phyloP scores from a whole-genome alignment of 768 basidiomycete genomes.

The Tubosaeta sp. region DNA sequence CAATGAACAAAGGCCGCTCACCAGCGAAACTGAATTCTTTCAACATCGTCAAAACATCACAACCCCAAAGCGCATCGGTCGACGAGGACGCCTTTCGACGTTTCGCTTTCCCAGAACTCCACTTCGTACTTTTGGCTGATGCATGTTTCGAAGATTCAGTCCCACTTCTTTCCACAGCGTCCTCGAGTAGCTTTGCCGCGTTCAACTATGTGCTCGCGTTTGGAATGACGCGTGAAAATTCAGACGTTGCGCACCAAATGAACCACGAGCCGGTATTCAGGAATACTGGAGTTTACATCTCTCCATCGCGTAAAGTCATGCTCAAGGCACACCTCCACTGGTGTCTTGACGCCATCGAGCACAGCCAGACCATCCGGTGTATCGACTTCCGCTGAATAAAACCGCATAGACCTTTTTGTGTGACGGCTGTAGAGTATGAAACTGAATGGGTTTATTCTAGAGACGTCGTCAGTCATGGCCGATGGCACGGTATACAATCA shows the following conservation, averaged over 20 bases:
- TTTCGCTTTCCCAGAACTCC: constrained; percentile 6
- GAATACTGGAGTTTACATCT: constrained; percentile 4
- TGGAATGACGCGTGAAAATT: background rate
- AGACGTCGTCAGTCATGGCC: constrained; percentile 9
- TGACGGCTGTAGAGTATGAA: constrained; percentile 55
- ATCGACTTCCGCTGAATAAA: constrained; percentile 49
- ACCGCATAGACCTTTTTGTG: constrained; percentile 52
- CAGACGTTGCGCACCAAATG: constrained; percentile 35
- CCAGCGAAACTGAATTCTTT: constrained; percentile 24
- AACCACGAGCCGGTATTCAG: constrained; percentile 31
- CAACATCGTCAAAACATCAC: constrained; percentile 7
- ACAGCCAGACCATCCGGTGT: constrained; percentile 19
- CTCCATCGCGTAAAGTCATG: constrained; percentile 37
- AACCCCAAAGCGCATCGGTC: background rate
- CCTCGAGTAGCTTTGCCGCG: constrained; percentile 35
- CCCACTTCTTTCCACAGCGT: constrained; percentile 14
- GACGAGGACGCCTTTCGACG: background rate
- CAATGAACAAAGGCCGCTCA: constrained; percentile 5
- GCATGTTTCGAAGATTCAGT: background rate
- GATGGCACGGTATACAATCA: background rate
- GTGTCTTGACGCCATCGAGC: constrained; percentile 16
- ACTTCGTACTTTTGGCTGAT: background rate
- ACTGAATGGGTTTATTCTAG: constrained; percentile 17
- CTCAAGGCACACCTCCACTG: constrained; percentile 28
- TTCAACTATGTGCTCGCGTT: constrained; percentile 38